Conservation (phyloP, 306 rosid genomes). For the Psophocarpus tetragonolobus region DNA sequence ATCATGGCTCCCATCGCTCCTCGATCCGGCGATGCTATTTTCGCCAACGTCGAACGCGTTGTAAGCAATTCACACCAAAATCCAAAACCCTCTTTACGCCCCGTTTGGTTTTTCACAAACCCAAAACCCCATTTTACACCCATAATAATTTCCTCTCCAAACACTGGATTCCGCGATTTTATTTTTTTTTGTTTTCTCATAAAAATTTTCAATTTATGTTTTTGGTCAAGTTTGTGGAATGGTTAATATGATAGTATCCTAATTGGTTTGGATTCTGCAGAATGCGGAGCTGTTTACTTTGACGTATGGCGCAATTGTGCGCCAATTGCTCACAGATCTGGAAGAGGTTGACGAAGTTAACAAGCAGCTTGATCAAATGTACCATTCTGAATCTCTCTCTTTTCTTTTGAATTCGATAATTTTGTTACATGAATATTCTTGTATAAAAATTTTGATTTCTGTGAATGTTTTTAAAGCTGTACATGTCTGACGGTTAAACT, state of each 20-base stretch:
- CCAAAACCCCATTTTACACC: neutral
- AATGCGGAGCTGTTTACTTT: constrained; percentile 94
- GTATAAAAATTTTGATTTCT: neutral
- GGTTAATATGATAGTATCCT: neutral
- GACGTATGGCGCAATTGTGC: constrained; percentile 99
- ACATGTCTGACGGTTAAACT: too few relatives aligned
- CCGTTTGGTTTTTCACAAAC: constrained; percentile 28
- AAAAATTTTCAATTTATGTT: neutral
- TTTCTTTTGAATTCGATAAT: neutral
- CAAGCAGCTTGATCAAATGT: constrained; percentile 99
- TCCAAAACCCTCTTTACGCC: neutral
- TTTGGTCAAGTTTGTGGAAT: neutral
- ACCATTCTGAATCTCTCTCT: neutral
- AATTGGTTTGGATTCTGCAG: constrained; percentile 42
- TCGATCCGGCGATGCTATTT: constrained; percentile 96
- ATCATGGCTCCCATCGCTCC: constrained; percentile 84
- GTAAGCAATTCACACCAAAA: constrained; percentile 41
- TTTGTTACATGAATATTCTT: neutral
- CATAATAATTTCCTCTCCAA: neutral
- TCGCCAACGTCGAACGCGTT: constrained; percentile 88
- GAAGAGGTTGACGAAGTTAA: constrained; percentile 99
- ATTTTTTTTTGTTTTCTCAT: neutral
- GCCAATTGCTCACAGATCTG: constrained; percentile 96
- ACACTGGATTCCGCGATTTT: neutral
- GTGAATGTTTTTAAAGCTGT: too few relatives aligned